Conservation (phyloP, 306 rosid genomes). For the Corylus americana region DNA sequence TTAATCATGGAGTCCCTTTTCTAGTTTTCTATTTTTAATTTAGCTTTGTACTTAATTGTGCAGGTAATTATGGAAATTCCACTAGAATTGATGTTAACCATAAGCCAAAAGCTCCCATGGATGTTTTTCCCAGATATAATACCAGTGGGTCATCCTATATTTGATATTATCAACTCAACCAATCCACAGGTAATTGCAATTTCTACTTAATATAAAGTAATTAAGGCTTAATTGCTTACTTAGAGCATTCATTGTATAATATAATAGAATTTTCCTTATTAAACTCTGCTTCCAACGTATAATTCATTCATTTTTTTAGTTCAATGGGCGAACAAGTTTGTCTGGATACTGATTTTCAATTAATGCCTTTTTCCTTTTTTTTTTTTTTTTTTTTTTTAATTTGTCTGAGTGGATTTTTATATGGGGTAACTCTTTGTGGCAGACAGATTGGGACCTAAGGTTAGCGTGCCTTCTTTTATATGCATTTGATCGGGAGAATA, state of each 20-base stretch:
- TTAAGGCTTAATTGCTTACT: background rate
- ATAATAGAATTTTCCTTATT: background rate
- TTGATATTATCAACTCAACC: constrained; percentile 90
- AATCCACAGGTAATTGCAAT: constrained; percentile 75
- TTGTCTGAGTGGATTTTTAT: constrained; percentile 28
- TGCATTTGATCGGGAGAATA: constrained; percentile 73
- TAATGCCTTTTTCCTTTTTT: background rate
- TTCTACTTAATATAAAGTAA: constrained; percentile 15
- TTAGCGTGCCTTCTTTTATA: constrained; percentile 88
- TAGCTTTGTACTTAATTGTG: constrained; percentile 17
- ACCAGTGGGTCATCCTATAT: constrained; percentile 93
- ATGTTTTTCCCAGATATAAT: constrained; percentile 96
- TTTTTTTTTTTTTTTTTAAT: background rate
- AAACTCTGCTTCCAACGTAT: background rate
- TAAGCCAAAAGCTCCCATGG: constrained; percentile 91
- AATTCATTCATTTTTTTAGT: background rate
- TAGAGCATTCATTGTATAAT: background rate
- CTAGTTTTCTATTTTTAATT: constrained; percentile 12
- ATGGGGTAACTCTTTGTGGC: constrained; percentile 54
- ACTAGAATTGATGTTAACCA: constrained; percentile 82
- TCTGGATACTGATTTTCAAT: constrained; percentile 5
- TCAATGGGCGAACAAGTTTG: background rate
- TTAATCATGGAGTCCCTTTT: constrained; percentile 3
- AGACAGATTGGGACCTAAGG: constrained; percentile 98
- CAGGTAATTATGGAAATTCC: constrained; percentile 99